Base-by-base conservation (phyloP, 805 yeast genomes). In the Dipodascus geniculatus region DNA sequence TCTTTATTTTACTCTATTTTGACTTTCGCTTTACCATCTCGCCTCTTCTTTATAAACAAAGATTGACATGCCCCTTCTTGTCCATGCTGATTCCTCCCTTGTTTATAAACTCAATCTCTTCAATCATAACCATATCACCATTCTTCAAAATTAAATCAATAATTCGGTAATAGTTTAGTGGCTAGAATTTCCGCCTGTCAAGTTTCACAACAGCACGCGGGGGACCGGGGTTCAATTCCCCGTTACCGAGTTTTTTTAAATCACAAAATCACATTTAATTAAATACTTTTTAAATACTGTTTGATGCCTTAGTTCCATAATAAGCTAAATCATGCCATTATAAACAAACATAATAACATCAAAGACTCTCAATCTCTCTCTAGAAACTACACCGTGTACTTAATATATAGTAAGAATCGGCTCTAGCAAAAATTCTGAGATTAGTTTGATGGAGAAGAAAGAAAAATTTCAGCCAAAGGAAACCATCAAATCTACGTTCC, bases 121-220 rank as follows among this genome's bases (percentile, higher is more conserved):
- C n/a, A n/a, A n/a, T n/a, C n/a, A n/a, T n/a, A n/a, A n/a, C n/a
- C n/a, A n/a, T n/a, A n/a, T n/a, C n/a, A n/a, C n/a, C n/a, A n/a
- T n/a, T n/a, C n/a, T n/a, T n/a, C n/a, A n/a, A 28, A 28, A 8
- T 28, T 8, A 28, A 28, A 28, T 8, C 35, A 28, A 14, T 22
- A 52, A 56, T 56, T 65, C 68, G 65, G 67, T 60, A 63, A 66
- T 66, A 66, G 69, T 66, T 66, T 66, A 66, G 68, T 66, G 70
- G 70, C 68, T 64, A 66, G 69, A 66, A 66, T 66, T 61, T 61
- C 68, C 69, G 69, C 68, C 68, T 66, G 69, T 66, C 69, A 65
- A 57, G 14, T 28, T 28, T 28, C 8, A 8, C 11, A 28, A 14
- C 35, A 28, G 35, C 35, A 28, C 35, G 35, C 35, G 35, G 35